Base-by-base conservation (phyloP, 345 rosid species). In the Excoecaria cochinchinensis region DNA sequence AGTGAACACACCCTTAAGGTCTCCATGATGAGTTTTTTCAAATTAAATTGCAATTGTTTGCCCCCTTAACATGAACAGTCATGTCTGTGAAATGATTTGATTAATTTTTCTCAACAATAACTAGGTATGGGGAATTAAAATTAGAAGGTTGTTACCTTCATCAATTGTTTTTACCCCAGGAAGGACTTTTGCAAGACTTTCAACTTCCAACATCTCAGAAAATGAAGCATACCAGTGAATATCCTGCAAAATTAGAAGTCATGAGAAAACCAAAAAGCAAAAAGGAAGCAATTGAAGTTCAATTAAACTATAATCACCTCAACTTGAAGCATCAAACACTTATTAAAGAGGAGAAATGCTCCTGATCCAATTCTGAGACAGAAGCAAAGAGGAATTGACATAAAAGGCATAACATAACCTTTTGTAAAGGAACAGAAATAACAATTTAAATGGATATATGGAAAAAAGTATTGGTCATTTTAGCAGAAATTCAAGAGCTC, bases 251-350 rank as follows among this genome's bases (percentile, higher is more conserved):
- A 62, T n/a, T 71, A 80, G 12, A 71, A 60, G 40, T 73, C 76
- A 50, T 52, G 40, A 67, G 38, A 39, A 66, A 31, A 12, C 72
- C 65, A 42, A 79, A 15, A 52, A 51, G 67, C 39, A 78, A 59
- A 15, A 74, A 4, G 63, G 64, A 81, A 62, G 38, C 22, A 52
- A 40, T 56, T 8, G 13, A 71, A 51, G 53, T 64, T 48, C 62
- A 3, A 71, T 53, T 44, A 40, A 38, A 75, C 68, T 25, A 31
- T 53, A 57, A 73, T 83, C 75, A 89, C 97, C 91, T 89, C 86
- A 86, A 90, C 97, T 83, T 88, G 76, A 77, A 88, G 86, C 72
- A 88, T 82, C 83, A 90, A 72, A 75, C 88, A 86, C 75, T 88
- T 84, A 72, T 92, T 90, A 70, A 87, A 82, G 68, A 92, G 83